A percentile compares a stretch with the other conserved stretches of the same genome.
These are phyloP conservation scores for Pythium plurisporium DNA, from an alignment of 352 stramenopile genomes.

Conservation along the genomic window DNA sequence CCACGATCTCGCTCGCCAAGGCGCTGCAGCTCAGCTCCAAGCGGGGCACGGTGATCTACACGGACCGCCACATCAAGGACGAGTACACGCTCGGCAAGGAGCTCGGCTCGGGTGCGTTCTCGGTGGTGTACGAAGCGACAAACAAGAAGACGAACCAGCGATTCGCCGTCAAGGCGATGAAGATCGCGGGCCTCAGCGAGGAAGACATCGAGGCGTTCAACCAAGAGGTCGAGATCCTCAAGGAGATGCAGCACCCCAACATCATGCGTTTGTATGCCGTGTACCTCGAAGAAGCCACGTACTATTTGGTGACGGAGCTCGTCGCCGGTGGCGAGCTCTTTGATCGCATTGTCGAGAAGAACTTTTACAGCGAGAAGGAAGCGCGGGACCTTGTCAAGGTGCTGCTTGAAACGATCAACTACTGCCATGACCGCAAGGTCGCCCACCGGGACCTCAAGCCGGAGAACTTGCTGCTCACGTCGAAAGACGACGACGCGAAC, in stretches of 20 bases:
- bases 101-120: constrained; percentile 51
- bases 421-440: constrained; percentile 83
- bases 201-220: constrained; percentile 28
- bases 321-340: constrained; percentile 87
- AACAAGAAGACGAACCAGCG: constrained; percentile 39
- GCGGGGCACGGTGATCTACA: constrained; percentile 25
- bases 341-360: constrained; percentile 86
- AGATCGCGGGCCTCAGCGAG: constrained; percentile 18
- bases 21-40: constrained; percentile 39
- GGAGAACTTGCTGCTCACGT: constrained; percentile 93
- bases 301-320: constrained; percentile 97
- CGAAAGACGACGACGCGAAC: constrained; percentile 61
- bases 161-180: constrained; percentile 59
- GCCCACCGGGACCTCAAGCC: constrained; percentile 96
- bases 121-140: constrained; percentile 40
- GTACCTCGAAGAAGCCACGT: constrained; percentile 89
- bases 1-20: constrained; percentile 74
- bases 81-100: constrained; percentile 33
- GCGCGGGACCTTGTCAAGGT: constrained; percentile 74
- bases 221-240: constrained; percentile 45
- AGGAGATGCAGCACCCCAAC: constrained; percentile 84
- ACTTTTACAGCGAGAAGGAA: constrained; percentile 81
- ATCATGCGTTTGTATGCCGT: constrained; percentile 90
- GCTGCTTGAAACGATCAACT: constrained; percentile 77
- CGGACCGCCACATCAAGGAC: constrained; percentile 27